Base-by-base conservation (phyloP, 305 asterid genomes). In the Rubia balearica region DNA sequence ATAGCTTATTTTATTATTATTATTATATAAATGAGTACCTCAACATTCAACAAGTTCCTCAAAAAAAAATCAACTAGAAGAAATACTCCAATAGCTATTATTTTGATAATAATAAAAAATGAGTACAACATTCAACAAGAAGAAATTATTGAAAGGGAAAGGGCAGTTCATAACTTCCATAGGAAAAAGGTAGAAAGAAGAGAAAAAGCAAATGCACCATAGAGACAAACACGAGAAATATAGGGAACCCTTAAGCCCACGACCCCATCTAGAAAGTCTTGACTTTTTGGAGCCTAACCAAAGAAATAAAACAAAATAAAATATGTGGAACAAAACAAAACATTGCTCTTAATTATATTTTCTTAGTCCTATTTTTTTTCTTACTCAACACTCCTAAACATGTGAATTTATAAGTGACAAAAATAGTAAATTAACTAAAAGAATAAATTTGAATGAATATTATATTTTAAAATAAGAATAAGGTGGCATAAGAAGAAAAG, bases 231-330 rank as follows among this genome's bases (percentile, higher is more conserved):
- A 76, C 10, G 63, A 76, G 57, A 68, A 49, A 67, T 38, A 53
- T 24, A 14, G 73, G 55, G 17, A 30, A 48, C 14, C 22, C 36
- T 38, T 12, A 10, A 14, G 51, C 33, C 69, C 73, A 68, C 71
- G n/a, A n/a, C 48, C 68, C 60, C 78, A 64, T 79, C 83, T 79
- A 79, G 83, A 79, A 79, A 64, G 30, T 42, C 70, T 79, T 72
- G 80, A 75, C 80, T 79, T 79, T 69, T 63, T 33, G 56, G 33
- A 49, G 49, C 70, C 57, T 30, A 49, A 48, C 61, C 56, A 49
- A 68, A 17, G 8, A 42, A 4, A 72, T 42, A 49, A 71, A 55
- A 30, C 16, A 53, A 22, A 49, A 16, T 49, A 17, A 49, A 14
- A 4, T 3, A 49, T 40, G 5, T 40, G 7, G 43, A 40, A 40